These are phyloP conservation scores for Flaveria bidentis DNA, from an alignment of 129 eudicot genomes.

Conservation along the genomic window DNA sequence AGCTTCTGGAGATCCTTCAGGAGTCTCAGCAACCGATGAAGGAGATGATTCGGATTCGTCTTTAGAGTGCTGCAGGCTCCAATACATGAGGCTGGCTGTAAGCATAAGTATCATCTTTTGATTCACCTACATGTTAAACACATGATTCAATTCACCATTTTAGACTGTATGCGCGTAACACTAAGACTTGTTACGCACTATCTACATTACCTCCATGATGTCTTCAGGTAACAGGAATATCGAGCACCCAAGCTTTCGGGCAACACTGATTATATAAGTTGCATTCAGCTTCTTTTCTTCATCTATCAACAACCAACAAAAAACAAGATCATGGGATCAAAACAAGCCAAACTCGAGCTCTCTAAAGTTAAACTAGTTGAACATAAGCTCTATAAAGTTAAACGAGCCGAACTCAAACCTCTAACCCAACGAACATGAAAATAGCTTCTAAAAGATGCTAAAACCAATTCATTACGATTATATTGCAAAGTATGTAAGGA, in stretches of 20 bases:
- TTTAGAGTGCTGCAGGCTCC: constrained; percentile 82
- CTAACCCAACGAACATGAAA: not conserved
- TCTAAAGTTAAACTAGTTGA: not conserved
- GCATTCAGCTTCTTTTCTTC: constrained; percentile 97
- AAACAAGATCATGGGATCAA: not conserved
- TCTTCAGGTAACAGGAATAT: constrained; percentile 94
- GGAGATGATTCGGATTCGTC: constrained; percentile 57
- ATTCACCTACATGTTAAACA: constrained; percentile 55
- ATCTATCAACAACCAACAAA: constrained; percentile 38
- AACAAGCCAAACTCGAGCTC: not conserved
- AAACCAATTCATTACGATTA: not conserved
- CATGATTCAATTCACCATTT: not conserved
- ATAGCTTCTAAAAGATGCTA: not conserved
- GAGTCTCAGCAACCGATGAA: constrained; percentile 28
- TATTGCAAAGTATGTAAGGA: not conserved
- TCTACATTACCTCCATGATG: constrained; percentile 73
- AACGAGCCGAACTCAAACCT: not conserved
- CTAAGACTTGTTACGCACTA: not conserved
- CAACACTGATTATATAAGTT: constrained; percentile 93
- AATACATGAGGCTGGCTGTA: constrained; percentile 91
- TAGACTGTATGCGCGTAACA: not conserved
- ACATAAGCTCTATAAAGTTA: not conserved
- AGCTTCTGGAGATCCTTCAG: constrained; percentile 53
- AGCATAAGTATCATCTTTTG: constrained; percentile 93
- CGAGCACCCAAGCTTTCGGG: constrained; percentile 96